phyloP scores from a whole-genome alignment of 495 filamentous ascomycete genomes.

The Daldinia loculata region DNA sequence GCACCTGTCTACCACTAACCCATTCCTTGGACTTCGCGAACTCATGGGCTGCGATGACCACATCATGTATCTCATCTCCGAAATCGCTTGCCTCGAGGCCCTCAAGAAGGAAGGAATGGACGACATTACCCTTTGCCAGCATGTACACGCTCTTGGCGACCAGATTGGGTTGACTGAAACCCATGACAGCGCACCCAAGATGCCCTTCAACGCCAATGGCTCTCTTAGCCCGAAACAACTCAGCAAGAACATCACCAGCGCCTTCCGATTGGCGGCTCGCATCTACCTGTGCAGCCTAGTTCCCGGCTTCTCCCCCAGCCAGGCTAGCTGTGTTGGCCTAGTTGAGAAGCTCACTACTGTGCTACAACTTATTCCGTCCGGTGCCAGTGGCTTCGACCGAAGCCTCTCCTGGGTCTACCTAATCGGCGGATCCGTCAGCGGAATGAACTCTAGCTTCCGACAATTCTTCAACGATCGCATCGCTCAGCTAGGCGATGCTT shows the following conservation, averaged over 20 bases:
- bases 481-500: conserved; percentile 73
- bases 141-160: conserved; percentile 80
- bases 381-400: conserved; percentile 84
- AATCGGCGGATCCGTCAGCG: conserved; percentile 79
- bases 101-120: conserved; percentile 84
- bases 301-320: conserved; percentile 79
- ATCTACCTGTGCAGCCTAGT: conserved; percentile 96
- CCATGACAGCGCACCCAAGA: conserved; percentile 57
- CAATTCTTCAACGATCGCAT: conserved; percentile 75
- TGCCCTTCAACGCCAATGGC: conserved; percentile 70
- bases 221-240: conserved; percentile 83
- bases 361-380: conserved; percentile 81
- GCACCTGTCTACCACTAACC: conserved; percentile 74
- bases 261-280: conserved; percentile 90
- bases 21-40: conserved; percentile 79
- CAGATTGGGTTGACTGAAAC: conserved; percentile 85
- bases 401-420: conserved; percentile 93
- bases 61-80: conserved; percentile 97
- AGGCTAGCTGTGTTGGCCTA: conserved; percentile 74
- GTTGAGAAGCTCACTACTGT: conserved; percentile 75
- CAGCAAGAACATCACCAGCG: conserved; percentile 82
- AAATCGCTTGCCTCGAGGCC: conserved; percentile 93
- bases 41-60: conserved; percentile 98
- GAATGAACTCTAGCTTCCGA: conserved; percentile 75
- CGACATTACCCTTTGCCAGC: conserved; percentile 81